Evolutionary conservation across 1,139 yeast species (phyloP).

Genomic region (Lodderomyces oxycetoniae): DNA sequence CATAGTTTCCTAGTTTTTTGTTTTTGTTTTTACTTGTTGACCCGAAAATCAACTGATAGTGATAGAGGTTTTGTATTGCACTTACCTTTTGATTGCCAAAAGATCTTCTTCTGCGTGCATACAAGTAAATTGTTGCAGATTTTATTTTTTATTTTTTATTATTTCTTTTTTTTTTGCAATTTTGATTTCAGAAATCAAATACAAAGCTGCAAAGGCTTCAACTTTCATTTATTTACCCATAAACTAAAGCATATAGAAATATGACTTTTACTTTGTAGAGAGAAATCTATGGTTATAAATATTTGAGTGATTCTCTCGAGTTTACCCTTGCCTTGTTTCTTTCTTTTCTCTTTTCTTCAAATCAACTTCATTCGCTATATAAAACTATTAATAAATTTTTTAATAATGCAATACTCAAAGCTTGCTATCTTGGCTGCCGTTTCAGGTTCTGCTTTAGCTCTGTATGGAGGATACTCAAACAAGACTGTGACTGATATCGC

Average conservation of each 20-base stretch:
- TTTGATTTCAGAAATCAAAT: not conserved
- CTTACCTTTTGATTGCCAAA: too few species aligned
- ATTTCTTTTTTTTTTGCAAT: too few species aligned
- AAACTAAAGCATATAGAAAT: too few species aligned
- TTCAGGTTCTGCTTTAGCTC: slow-evolving; percentile 20
- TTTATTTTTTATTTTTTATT: too few species aligned
- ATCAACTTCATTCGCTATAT: slow-evolving; percentile 23
- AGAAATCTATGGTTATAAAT: slow-evolving; percentile 1
- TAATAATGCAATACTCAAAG: slow-evolving; percentile 17
- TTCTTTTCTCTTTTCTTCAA: slow-evolving; percentile 5
- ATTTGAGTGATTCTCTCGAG: not conserved
- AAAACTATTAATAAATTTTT: slow-evolving; percentile 6
- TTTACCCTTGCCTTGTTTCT: slow-evolving; percentile 6
- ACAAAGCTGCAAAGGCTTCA: not conserved
- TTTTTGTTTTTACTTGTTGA: too few species aligned
- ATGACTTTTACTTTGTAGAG: not conserved
- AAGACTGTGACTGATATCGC: slow-evolving; percentile 28
- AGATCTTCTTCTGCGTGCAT: too few species aligned
- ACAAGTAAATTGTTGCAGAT: too few species aligned
- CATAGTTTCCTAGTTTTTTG: too few species aligned
- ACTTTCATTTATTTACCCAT: not conserved
- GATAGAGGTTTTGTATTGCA: too few species aligned
- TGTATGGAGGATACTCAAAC: slow-evolving; percentile 17
- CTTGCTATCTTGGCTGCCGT: slow-evolving; percentile 22
- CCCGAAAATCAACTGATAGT: too few species aligned